phyloP scores from a whole-genome alignment of 441 rosid genomes.

The Sinapis alba region DNA sequence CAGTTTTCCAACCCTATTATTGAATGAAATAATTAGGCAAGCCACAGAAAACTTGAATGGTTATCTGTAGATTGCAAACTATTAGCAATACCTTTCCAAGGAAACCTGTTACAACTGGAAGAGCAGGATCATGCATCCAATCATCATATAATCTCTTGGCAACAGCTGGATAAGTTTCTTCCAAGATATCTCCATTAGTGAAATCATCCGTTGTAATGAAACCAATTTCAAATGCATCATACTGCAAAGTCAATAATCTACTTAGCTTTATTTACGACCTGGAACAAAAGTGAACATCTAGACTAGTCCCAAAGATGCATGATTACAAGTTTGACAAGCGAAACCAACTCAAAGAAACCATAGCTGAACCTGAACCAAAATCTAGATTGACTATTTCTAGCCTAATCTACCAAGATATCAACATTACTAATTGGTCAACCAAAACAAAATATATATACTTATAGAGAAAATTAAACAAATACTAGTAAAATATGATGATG shows the following conservation, averaged over 20 bases:
- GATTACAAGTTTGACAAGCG: not conserved
- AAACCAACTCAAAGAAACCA: slow-evolving; percentile 2
- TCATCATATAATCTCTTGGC: slow-evolving; percentile 81
- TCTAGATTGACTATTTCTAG: not conserved
- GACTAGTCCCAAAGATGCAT: not conserved
- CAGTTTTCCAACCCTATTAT: slow-evolving; percentile 80
- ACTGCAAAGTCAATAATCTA: slow-evolving; percentile 53
- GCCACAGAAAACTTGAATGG: not conserved
- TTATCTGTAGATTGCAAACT: not conserved
- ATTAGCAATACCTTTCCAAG: slow-evolving; percentile 76
- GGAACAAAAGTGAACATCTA: slow-evolving; percentile 11
- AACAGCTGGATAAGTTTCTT: slow-evolving; percentile 92
- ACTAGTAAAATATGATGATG: slow-evolving; percentile 8
- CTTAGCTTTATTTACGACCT: slow-evolving; percentile 7
- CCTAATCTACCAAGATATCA: not conserved
- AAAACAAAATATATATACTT: not conserved
- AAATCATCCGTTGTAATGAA: slow-evolving; percentile 93
- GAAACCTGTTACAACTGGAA: slow-evolving; percentile 89
- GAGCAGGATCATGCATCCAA: slow-evolving; percentile 75
- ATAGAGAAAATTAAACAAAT: not conserved
- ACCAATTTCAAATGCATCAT: slow-evolving; percentile 91
- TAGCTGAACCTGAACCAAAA: not conserved
- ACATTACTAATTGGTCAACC: slow-evolving; percentile 9
- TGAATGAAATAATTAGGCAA: slow-evolving; percentile 9
- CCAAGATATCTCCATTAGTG: slow-evolving; percentile 90